Base-by-base conservation (phyloP, 148 eudicot species). In the Chenopodium album region DNA sequence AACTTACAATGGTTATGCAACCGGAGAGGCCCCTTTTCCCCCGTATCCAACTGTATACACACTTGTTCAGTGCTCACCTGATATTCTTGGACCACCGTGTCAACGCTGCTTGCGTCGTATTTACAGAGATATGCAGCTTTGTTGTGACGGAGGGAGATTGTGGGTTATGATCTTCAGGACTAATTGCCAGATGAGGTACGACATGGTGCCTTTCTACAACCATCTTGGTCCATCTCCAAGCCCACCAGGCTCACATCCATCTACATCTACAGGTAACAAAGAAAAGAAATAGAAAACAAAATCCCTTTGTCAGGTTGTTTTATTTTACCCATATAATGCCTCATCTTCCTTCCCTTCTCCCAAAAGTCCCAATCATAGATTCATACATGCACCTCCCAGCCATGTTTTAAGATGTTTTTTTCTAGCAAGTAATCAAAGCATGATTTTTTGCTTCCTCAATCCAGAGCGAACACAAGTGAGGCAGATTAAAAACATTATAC, bases 41-140 rank as follows among this genome's bases (percentile, higher is more conserved):
- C 22, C 16, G 2, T 13, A 32, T 67, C 28, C 12, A 8, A 79
- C 79, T 10, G 46, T 79, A 47, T 84, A 79, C n/a, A 29, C 76
- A 8, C 86, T 84, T 68, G 86, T 76, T 5, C 86, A 84, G 19
- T 84, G 86, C 26, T 37, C 69, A 26, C 86, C 86, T 6, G 79
- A 76, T 56, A 75, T 84, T 5, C 76, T 74, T 52, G 82, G 85
- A 71, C 23, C 46, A 52, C n/a, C 31, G 1, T 83, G 85, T 83
- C 60, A 68, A 41, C 22, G 50, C 11, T 83, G 85, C 74, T 64
- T 84, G 76, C 73, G 56, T 4, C 7, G 4, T 34, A 69, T 67
- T 13, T 46, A 32, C 1, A 13, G 17, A 31, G 4, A 17, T 13
- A 54, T 67, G 12, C 37, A 44, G 14, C 5, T 11, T 28, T 59